These are phyloP conservation scores for Pythium rhizo-oryzae DNA, from an alignment of 352 stramenopile genomes.

Conservation along the genomic window DNA sequence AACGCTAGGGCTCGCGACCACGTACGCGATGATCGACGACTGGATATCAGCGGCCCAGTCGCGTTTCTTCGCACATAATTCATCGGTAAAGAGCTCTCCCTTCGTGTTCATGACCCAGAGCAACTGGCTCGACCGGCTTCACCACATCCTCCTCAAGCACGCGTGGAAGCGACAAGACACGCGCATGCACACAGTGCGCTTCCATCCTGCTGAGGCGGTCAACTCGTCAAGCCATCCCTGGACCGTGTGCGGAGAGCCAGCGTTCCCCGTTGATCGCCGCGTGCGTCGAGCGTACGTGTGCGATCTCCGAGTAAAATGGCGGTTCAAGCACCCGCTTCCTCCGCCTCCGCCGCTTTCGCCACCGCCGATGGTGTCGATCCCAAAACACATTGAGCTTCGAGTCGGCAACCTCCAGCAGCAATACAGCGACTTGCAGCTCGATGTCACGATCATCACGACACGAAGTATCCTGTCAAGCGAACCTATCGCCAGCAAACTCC, in stretches of 20 bases:
- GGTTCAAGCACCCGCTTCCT: conserved; percentile 7
- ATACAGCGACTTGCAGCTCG: conserved; percentile 18
- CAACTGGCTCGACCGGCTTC: conserved; percentile 26
- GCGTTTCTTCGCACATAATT: neutral
- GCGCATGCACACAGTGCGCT: conserved; percentile 15
- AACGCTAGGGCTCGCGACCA: conserved; percentile 4
- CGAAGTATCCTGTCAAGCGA: conserved; percentile 10
- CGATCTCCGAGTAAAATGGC: conserved; percentile 12
- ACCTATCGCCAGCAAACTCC: neutral
- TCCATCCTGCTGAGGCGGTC: neutral
- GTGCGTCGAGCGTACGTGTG: neutral
- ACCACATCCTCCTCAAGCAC: conserved; percentile 16
- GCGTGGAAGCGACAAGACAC: conserved; percentile 10
- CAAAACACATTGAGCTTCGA: conserved; percentile 15
- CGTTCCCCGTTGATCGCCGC: neutral
- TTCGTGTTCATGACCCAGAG: conserved; percentile 20
- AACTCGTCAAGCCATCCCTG: conserved; percentile 2
- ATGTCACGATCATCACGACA: conserved; percentile 23
- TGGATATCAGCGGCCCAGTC: neutral
- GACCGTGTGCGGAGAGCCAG: neutral
- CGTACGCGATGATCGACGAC: conserved; percentile 24
- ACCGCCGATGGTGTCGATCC: conserved; percentile 8
- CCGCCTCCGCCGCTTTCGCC: neutral
- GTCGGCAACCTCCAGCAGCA: conserved; percentile 2
- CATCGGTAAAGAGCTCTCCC: neutral